phyloP scores from a whole-genome alignment of 805 yeast genomes.

The Naumovozyma castellii region DNA sequence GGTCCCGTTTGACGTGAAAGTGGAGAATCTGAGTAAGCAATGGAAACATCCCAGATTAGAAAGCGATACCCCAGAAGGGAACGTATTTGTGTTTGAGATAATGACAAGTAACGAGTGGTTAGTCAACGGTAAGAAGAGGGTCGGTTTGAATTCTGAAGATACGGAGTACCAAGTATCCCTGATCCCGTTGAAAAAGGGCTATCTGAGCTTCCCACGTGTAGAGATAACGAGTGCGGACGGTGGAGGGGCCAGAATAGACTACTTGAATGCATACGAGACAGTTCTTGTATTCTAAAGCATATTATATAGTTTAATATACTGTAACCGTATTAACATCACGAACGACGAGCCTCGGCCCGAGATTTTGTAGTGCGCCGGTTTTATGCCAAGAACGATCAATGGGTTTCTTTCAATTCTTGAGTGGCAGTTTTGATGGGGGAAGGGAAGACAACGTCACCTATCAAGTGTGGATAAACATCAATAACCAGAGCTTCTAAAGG shows the following conservation, averaged over 20 bases:
- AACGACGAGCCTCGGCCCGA: no score
- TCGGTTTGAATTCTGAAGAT: constrained; percentile 36
- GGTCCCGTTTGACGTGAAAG: constrained; percentile 9
- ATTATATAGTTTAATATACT: no score
- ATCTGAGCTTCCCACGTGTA: constrained; percentile 55
- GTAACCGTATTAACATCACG: no score
- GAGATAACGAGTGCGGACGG: constrained; percentile 32
- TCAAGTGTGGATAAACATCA: no score
- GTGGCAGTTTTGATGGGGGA: no score
- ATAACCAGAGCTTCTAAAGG: no score
- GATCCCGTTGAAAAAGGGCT: constrained; percentile 72
- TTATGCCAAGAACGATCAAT: no score
- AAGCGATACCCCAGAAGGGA: neutral
- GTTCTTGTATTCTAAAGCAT: constrained; percentile 52
- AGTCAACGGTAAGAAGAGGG: constrained; percentile 59
- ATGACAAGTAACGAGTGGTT: constrained; percentile 65
- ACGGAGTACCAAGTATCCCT: constrained; percentile 36
- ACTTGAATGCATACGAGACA: constrained; percentile 59
- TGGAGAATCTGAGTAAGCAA: constrained; percentile 12
- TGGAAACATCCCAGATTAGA: constrained; percentile 11
- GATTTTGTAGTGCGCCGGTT: no score
- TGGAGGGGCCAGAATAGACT: constrained; percentile 47
- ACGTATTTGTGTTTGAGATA: constrained; percentile 31
- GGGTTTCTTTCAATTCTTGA: no score
- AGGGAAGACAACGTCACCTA: no score